Percentiles rank a stretch among this genome's conserved stretches.
Conservation (phyloP, 2,329 filamentous ascomycete species). For the Mollisiaceae sp. region DNA sequence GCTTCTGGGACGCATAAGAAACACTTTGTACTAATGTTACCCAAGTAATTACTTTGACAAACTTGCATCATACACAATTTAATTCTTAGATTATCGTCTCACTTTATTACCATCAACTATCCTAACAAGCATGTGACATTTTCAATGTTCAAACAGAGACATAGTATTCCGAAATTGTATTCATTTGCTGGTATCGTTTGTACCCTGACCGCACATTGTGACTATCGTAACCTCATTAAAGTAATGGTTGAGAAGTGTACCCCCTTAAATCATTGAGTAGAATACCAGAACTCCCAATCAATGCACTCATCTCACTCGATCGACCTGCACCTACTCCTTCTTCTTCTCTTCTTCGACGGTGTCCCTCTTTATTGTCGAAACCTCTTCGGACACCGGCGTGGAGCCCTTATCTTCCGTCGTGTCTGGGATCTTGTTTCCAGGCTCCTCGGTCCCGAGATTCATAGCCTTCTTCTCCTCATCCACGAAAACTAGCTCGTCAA, state of each 20-base stretch:
- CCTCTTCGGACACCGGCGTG: background rate
- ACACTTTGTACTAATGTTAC: no score
- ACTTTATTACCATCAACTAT: background rate
- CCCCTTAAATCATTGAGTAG: conserved; percentile 2
- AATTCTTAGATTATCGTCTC: background rate
- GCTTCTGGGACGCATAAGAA: no score
- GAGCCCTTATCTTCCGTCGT: background rate
- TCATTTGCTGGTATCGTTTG: background rate
- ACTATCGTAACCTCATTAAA: background rate
- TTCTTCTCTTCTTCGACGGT: background rate
- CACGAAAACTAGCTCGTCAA: conserved; percentile 19
- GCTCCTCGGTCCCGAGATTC: background rate
- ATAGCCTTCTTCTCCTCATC: conserved; percentile 25
- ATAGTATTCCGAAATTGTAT: background rate
- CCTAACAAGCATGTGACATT: background rate
- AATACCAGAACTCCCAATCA: background rate
- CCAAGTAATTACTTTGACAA: no score
- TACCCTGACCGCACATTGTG: background rate
- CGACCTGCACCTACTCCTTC: background rate
- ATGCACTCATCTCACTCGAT: background rate
- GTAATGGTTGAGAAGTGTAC: conserved; percentile 3
- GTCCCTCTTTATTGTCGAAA: background rate
- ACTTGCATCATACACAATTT: no score
- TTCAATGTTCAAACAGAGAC: background rate
- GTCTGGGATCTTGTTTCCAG: background rate